These are phyloP conservation scores for Tarenaya hassleriana DNA, from an alignment of 345 rosid species.

Conservation along the genomic window DNA sequence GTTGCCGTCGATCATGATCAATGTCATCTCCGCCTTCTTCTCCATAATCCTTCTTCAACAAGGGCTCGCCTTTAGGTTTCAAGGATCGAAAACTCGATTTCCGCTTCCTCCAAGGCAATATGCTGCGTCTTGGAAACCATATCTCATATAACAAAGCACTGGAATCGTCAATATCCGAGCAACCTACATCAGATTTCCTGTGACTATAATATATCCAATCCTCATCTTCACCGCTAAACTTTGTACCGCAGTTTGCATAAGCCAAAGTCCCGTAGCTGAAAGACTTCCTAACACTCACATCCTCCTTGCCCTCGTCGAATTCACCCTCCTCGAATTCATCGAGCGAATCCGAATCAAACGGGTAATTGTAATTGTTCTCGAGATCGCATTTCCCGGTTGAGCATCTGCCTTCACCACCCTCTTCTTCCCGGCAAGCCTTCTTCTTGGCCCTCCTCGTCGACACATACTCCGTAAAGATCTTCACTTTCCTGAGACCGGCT, in stretches of 20 bases:
- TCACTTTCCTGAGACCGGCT: slow-evolving; percentile 44
- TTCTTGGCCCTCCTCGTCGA: slow-evolving; percentile 36
- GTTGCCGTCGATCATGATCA: slow-evolving; percentile 57
- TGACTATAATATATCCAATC: slow-evolving; percentile 45
- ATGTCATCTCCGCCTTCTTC: slow-evolving; percentile 65
- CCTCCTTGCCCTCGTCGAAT: slow-evolving; percentile 27
- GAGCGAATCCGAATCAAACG: slow-evolving; percentile 44
- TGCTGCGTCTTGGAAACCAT: slow-evolving; percentile 31
- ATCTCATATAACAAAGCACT: slow-evolving; percentile 26
- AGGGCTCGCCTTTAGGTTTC: slow-evolving; percentile 51
- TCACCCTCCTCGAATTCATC: slow-evolving; percentile 28
- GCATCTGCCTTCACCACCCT: slow-evolving; percentile 27
- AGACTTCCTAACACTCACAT: slow-evolving; percentile 27
- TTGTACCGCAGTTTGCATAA: slow-evolving; percentile 29
- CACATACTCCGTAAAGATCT: slow-evolving; percentile 36
- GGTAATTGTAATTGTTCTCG: slow-evolving; percentile 16
- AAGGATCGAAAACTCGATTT: slow-evolving; percentile 40
- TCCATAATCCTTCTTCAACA: slow-evolving; percentile 39
- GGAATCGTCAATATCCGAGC: slow-evolving; percentile 31
- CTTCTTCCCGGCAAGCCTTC: slow-evolving; percentile 34
- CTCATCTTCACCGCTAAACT: slow-evolving; percentile 38
- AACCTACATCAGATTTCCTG: slow-evolving; percentile 29
- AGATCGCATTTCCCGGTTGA: slow-evolving; percentile 24
- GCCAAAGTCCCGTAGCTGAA: slow-evolving; percentile 49
- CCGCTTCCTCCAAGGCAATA: slow-evolving; percentile 55